Conservation (phyloP, 129 eudicot species). For the Ambrosia trifida region DNA sequence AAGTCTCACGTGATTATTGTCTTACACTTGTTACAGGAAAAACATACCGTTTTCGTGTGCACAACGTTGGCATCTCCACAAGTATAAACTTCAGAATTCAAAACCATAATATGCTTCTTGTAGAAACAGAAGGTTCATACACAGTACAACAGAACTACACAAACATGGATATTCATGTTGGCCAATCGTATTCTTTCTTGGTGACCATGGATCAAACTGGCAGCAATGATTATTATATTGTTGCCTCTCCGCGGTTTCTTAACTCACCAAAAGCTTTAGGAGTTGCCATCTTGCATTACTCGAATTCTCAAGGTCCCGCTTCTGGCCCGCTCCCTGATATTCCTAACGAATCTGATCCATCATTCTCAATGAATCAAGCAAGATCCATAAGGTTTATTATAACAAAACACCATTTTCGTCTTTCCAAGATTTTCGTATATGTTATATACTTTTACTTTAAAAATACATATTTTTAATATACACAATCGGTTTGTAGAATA, state of each 20-base stretch:
- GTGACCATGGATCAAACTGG: constrained; percentile 94
- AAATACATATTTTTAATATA: too few species aligned
- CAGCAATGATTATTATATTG: constrained; percentile 80
- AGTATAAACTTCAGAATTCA: constrained; percentile 96
- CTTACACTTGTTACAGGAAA: constrained; percentile 56
- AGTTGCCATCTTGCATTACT: constrained; percentile 88
- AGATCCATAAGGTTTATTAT: constrained; percentile 82
- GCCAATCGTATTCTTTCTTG: constrained; percentile 95
- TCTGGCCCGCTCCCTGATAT: constrained; percentile 96
- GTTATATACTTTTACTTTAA: too few species aligned
- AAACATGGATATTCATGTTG: constrained; percentile 97
- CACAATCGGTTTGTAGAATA: too few species aligned
- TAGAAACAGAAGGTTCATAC: constrained; percentile 97
- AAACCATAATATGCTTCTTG: constrained; percentile 86
- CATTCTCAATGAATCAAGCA: constrained; percentile 94
- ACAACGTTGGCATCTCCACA: constrained; percentile 82
- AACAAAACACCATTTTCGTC: constrained; percentile 12
- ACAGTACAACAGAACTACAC: constrained; percentile 91
- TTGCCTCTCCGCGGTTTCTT: constrained; percentile 84
- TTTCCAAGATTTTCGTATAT: constrained; percentile 34
- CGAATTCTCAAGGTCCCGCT: constrained; percentile 84
- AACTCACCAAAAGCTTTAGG: constrained; percentile 70
- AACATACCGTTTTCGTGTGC: constrained; percentile 88
- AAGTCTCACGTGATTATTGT: constrained; percentile 1
- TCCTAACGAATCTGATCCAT: constrained; percentile 73